Evolutionary conservation across 495 filamentous ascomycete genomes (phyloP), one percentile per base, ranked within the genome.

Genomic region (Neurospora intermedia): DNA sequence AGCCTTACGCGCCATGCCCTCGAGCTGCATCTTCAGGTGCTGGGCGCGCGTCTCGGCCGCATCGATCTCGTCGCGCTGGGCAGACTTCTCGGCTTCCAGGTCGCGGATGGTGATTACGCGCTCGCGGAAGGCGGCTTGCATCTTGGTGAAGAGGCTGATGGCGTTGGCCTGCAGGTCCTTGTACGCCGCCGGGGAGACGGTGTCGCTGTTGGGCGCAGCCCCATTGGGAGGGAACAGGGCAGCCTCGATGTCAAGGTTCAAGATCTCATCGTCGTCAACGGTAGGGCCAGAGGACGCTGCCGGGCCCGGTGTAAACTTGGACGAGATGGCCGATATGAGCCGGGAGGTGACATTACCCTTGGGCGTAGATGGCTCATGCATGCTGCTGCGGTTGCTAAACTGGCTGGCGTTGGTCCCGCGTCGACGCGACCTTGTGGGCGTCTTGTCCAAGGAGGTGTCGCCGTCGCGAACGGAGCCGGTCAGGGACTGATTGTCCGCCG

Each of bases 111-210:
- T 84, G 35, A 87, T 80, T 1, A 86, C 87, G 11, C 90, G 87
- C 75, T 87, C 81, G 71, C 88, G 88, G 83, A 94, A 94, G 23
- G 92, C 93, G 43, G 84, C 82, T 77, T 94, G 93, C 80, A 94
- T 85, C 70, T 83, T 86, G 69, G 82, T 80, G 20, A 94, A 81
- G 13, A 93, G 81, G n/a, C 83, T 84, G 69, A 89, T 85, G 48
- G 93, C 92, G 77, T 90, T 92, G 69, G 83, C 81, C 43, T 91
- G 88, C 11, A 94, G 84, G 76, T 89, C 89, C 77, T 92, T 89
- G 83, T 91, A 91, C 6, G 91, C 89, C 10, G 90, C 87, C 1
- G 89, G 88, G 4, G 88, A 91, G 78, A 89, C 85, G 66, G 86
- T 75, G 74, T 90, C 84, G 6, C 84, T 80, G n/a, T n/a, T 45